phyloP scores from a whole-genome alignment of 495 filamentous ascomycete species.

The Aspergillus egyptiacus region DNA sequence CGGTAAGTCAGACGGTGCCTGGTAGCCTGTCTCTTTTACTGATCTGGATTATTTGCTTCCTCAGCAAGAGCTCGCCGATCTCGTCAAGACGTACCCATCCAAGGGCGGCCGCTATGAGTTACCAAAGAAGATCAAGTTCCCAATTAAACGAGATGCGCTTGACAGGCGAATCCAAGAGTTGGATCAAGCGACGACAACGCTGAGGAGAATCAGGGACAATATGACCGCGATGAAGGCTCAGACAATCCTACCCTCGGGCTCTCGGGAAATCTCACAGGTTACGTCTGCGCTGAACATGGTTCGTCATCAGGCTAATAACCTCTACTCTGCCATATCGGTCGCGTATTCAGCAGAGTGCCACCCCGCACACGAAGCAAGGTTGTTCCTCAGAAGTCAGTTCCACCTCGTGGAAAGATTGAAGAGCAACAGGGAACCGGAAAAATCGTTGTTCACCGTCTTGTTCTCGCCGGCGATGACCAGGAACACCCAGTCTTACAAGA shows the following conservation, averaged over 20 bases:
- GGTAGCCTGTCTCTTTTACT: neutral
- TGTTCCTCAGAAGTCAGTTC: slow-evolving; percentile 4
- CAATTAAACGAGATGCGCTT: slow-evolving; percentile 6
- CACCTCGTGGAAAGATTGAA: neutral
- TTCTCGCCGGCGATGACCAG: neutral
- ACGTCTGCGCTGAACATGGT: neutral
- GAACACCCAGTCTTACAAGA: neutral
- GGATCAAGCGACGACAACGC: neutral
- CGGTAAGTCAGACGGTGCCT: neutral
- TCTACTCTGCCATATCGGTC: slow-evolving; percentile 5
- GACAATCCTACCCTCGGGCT: neutral
- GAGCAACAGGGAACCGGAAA: neutral
- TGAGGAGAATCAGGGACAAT: neutral
- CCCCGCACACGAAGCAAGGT: neutral
- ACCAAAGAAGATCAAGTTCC: slow-evolving; percentile 8
- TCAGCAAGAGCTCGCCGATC: neutral
- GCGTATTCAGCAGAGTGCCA: neutral
- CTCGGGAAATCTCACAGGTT: neutral
- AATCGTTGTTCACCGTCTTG: neutral
- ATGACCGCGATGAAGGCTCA: neutral
- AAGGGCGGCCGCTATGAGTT: slow-evolving; percentile 17
- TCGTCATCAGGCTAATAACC: neutral
- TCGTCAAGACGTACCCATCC: neutral
- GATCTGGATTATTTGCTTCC: neutral
- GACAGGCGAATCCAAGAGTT: slow-evolving; percentile 3